phyloP scores from a whole-genome alignment of 257 asterid genomes.

The Solanum clarkiae region DNA sequence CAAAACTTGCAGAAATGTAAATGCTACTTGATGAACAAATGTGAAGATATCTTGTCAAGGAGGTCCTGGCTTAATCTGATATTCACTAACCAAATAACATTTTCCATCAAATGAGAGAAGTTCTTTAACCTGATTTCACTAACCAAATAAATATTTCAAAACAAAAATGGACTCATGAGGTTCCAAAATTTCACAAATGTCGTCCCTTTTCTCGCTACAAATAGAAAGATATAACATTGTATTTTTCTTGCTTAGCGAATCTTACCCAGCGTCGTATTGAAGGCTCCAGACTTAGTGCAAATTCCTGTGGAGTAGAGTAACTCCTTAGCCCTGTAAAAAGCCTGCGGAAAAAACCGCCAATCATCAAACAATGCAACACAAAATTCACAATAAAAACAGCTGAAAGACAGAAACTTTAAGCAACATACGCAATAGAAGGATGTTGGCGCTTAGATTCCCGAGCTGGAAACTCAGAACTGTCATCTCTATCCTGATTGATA shows the following conservation, averaged over 20 bases:
- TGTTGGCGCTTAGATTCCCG: constrained; percentile 24
- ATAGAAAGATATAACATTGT: background rate
- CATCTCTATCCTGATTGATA: constrained; percentile 38
- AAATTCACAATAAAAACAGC: background rate
- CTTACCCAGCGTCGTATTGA: constrained; percentile 48
- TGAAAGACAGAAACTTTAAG: background rate
- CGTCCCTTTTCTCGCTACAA: background rate
- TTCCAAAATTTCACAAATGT: background rate
- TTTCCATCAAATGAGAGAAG: background rate
- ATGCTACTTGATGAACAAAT: background rate
- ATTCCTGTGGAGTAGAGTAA: constrained; percentile 37
- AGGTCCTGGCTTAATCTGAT: background rate
- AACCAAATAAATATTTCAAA: background rate
- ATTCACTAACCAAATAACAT: background rate
- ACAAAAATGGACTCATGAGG: background rate
- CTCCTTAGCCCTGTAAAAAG: constrained; percentile 24
- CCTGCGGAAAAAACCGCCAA: constrained; percentile 18
- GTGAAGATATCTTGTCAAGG: background rate
- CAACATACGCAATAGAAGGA: constrained; percentile 16
- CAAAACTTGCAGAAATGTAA: background rate
- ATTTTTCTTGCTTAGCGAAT: background rate
- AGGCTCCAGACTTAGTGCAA: constrained; percentile 40
- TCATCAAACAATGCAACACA: background rate
- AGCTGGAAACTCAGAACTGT: constrained; percentile 26
- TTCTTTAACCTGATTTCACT: background rate